Evolutionary conservation across 768 basidiomycete genomes (phyloP), one percentile per base, ranked within the genome.

Genomic region (Tylopilus sp.): DNA sequence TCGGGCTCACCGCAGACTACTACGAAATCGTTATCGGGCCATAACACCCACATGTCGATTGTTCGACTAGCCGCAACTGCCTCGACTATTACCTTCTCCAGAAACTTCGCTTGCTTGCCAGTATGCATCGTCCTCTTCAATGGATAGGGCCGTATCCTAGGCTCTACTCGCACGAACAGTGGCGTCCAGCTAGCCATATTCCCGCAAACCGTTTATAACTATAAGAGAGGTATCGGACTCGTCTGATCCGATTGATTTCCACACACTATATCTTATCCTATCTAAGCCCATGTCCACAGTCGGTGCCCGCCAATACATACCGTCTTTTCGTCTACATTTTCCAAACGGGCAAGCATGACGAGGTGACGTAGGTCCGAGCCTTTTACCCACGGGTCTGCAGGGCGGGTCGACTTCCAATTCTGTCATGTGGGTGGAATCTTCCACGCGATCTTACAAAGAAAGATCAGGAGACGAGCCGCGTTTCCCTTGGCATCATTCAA

Each of bases 321-420:
- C 12, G 28, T 37, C 49, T 43, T 21, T 24, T 21, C 25, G 41
- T 46, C 22, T 46, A 29, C 43, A 22, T 33, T 28, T 47, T 55
- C 52, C 45, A 58, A 50, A 49, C 36, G 22, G 42, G 50, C 26
- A 26, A 43, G n/a, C 22, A 63, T 65, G 48, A 50, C 38, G 13
- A 50, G 63, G 65, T 66, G 65, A 50, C 60, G 1, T 63, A 43
- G 64, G 64, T 67, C 64, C 64, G n/a, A n/a, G n/a, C n/a, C n/a
- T n/a, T 50, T 22, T 33, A 28, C 53, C 48, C 56, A 55, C 46
- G 44, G 50, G 24, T 25, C 28, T 16, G 25, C 37, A 31, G 8
- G 11, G 12, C 33, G n/a, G 36, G 17, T 16, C 22, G 13, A n/a
- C 17, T 17, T 7, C 31, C n/a, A 38, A 37, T 19, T 55, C 28